Evolutionary conservation across 164 flowering plant genomes (phyloP), one percentile per base, ranked within the genome.

Genomic region (Aristolochia fimbriata): DNA sequence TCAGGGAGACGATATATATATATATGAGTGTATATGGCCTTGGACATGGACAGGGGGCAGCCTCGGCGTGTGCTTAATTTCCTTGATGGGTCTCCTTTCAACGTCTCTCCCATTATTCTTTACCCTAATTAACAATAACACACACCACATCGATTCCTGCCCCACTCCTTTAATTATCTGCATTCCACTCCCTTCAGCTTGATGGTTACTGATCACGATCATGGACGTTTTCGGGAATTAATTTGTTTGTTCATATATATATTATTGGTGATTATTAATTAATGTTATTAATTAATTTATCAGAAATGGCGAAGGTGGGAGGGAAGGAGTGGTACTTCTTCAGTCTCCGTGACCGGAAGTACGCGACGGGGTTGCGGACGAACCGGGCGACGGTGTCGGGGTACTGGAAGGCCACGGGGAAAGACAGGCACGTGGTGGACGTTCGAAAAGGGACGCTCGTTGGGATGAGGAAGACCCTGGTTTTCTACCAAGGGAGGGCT

Each of bases 371-470:
- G n/a, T 47, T 70, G 1, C 65, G 96, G 55, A 85, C 86, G 17
- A 87, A 87, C 62, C 72, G 96, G 15, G 96, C 96, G 4, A 87
- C 96, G 0, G 58, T 74, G 0, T 68, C 83, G 0, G 95, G 95
- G 1, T 87, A 87, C 58, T 87, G 95, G 95, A 87, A 87, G 64
- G 95, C 96, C 24, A 87, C 96, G 0, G 96, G 96, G 2, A 87
- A 87, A 50, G 96, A 88, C 62, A 67, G 88, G 60, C 63, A 77
- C 0, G 43, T 88, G 24, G 30, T 51, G 20, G 63, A 65, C 50
- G 53, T 21, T 25, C 63, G 74, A 0, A 73, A 58, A 31, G 78
- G 81, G n/a, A 55, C 45, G 30, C 73, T 83, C 1, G 90, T 88
- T 17, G 96, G 96, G 24, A 88, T 85, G 96, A 81, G 96, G 57